Conservation (phyloP, 192 early-diverging fungal species). For the Umbelopsis sp. region DNA sequence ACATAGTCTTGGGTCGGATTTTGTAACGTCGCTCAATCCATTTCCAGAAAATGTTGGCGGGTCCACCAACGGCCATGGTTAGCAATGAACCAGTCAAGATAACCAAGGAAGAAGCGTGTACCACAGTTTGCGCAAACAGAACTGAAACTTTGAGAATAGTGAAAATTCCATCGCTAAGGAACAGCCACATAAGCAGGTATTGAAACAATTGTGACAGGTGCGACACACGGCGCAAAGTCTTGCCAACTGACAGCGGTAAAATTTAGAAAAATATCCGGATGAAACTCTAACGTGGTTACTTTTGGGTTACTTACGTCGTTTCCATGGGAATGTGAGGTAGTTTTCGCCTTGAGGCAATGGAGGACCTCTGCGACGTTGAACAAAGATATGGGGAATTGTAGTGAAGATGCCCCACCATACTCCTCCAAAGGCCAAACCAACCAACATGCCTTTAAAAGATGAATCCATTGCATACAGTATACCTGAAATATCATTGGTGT, state of each 20-base stretch:
- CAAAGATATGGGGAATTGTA: constrained; percentile 41
- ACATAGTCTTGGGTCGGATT: not conserved
- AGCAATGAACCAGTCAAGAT: not conserved
- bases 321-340: constrained; percentile 47
- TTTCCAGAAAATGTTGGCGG: not conserved
- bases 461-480: not conserved
- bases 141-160: constrained; percentile 56
- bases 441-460: constrained; percentile 27
- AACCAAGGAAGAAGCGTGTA: constrained; percentile 23
- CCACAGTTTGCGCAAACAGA: constrained; percentile 57
- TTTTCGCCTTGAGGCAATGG: constrained; percentile 47
- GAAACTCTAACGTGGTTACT: no score
- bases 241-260: constrained; percentile 23
- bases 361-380: constrained; percentile 44
- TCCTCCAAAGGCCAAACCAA: constrained; percentile 43
- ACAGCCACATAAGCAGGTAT: constrained; percentile 69
- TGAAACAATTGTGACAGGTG: constrained; percentile 54
- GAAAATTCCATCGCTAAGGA: constrained; percentile 64
- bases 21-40: constrained; percentile 1
- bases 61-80: not conserved
- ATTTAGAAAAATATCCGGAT: not conserved
- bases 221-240: constrained; percentile 37
- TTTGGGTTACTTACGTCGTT: constrained; percentile 34
- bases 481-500: not conserved
- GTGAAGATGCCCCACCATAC: constrained; percentile 52